Evolutionary conservation across 1,284 basidiomycete genomes (phyloP), one percentile per base, ranked within the genome.

Genomic region (Athelia sp.): DNA sequence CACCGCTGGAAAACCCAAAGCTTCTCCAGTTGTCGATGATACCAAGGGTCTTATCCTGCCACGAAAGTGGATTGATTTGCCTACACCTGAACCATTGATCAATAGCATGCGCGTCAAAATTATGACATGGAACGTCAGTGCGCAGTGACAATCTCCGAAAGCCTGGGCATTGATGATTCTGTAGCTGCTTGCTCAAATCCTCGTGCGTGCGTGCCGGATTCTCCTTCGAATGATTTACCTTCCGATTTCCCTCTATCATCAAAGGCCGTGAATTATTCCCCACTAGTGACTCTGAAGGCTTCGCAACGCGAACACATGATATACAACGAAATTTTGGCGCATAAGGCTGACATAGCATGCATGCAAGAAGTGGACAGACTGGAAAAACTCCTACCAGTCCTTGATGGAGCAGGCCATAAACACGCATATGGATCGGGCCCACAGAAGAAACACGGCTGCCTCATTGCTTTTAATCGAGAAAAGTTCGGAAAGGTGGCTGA

Each of bases 201-300:
- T 90, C 55, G 79, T 91, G 61, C 81, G 88, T 90, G 66, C 69
- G 87, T 78, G 32, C n/a, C 46, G 43, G 42, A 11, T 36, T 21
- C 45, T 23, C 36, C 44, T 49, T 35, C 43, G 21, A 23, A 21
- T 44, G 17, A 50, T 49, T 44, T 14, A 35, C 32, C 6, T 23
- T 10, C 15, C 29, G 42, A 32, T 23, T 34, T 47, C 47, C 11
- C 40, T 45, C 49, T 32, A 29, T 29, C 26, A 29, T 29, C 4
- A 10, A 58, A 93, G 91, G 91, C 32, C 78, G 92, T 42, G 83
- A 91, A 47, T 73, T 95, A 38, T 94, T 95, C 59, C 92, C 92
- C 3, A 85, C 81, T 6, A 87, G 86, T 58, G 82, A 90, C 60
- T 93, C 70, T 94, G 47, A 89, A 87, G 67, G 85, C 81, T 47